phyloP scores from a whole-genome alignment of 805 yeast genomes.

The Grigorovia jiainica region DNA sequence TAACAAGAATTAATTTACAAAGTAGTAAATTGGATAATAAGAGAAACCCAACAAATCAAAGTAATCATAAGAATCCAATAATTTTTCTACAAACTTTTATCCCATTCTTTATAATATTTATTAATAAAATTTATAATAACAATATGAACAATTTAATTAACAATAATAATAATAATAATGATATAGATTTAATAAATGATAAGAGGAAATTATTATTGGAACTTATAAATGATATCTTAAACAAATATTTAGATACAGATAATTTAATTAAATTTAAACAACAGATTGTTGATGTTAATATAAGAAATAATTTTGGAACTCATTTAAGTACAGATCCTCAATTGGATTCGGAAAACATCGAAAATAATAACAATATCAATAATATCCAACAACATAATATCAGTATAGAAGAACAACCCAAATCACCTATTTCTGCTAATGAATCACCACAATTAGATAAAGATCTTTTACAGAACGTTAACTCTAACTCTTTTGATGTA shows the following conservation, averaged over 20 bases:
- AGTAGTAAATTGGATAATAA: background rate
- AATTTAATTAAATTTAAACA: constrained; percentile 2
- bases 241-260: constrained; percentile 12
- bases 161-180: background rate
- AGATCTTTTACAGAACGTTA: too few relatives aligned
- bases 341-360: too few relatives aligned
- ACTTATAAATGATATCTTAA: constrained; percentile 20
- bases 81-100: constrained; percentile 25
- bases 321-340: too few relatives aligned
- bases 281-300: background rate
- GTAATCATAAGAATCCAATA: constrained; percentile 24
- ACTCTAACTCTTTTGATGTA: constrained; percentile 11
- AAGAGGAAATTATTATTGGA: constrained; percentile 15
- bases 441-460: background rate
- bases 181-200: constrained; percentile 13
- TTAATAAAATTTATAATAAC: constrained; percentile 13
- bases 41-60: background rate
- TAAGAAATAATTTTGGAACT: background rate
- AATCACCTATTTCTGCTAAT: background rate
- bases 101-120: constrained; percentile 25
- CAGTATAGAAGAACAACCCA: background rate
- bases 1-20: constrained; percentile 15
- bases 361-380: background rate
- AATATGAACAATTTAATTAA: background rate
- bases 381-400: background rate